A percentile compares a stretch with the other conserved stretches of the same genome.
Conservation (phyloP, 176 grass and related monocot genomes). For the Luzula sylvatica region DNA sequence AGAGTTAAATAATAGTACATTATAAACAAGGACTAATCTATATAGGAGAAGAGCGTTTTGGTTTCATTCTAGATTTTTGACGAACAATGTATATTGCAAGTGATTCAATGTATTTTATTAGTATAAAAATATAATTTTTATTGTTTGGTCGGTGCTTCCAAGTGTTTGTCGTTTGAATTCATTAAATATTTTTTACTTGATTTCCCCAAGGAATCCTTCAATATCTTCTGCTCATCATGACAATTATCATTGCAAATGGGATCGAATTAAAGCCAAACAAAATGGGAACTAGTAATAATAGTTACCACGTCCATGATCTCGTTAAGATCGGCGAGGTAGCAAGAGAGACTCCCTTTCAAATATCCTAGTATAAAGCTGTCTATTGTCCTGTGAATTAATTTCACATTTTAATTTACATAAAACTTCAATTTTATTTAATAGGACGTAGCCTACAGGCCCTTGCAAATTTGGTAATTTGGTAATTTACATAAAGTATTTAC, state of each 20-base stretch:
- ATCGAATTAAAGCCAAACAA: neutral
- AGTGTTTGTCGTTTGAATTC: too few species aligned
- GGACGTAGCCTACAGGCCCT: neutral
- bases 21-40: neutral
- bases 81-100: too few species aligned
- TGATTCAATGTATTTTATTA: too few species aligned
- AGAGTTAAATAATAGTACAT: neutral
- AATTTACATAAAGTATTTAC: too few species aligned
- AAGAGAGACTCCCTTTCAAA: constrained; percentile 55
- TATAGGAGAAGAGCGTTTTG: neutral
- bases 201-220: too few species aligned
- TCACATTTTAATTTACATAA: neutral
- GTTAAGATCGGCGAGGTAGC: constrained; percentile 50
- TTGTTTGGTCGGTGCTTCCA: too few species aligned
- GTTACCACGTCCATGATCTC: constrained; percentile 50
- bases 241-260: too few species aligned
- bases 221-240: too few species aligned
- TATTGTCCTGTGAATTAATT: constrained; percentile 38
- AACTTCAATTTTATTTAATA: neutral
- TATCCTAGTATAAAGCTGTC: constrained; percentile 67
- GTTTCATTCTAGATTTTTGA: too few species aligned
- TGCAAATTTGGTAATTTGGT: neutral
- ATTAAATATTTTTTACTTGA: too few species aligned
- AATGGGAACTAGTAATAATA: constrained; percentile 5
- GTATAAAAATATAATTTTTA: too few species aligned